A percentile compares a stretch with the other conserved stretches of the same genome.
phyloP scores from a whole-genome alignment of 371 early-diverging fungal genomes.

The Mucor irregularis region DNA sequence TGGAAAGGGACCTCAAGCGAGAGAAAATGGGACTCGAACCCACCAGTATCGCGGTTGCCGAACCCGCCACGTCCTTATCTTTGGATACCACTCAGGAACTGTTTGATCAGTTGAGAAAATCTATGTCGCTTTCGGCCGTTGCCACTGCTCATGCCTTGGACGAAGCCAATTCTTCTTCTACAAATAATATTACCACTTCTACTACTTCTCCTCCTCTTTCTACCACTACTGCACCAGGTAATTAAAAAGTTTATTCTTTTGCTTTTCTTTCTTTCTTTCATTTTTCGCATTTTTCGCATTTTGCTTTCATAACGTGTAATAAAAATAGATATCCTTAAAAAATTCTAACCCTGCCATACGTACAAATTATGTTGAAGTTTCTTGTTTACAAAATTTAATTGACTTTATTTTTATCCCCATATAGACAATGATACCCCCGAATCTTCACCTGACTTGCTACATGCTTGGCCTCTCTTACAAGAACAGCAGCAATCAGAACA shows the following conservation, averaged over 20 bases:
- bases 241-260: constrained; percentile 6
- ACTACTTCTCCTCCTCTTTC: background rate
- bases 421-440: constrained; percentile 8
- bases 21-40: constrained; percentile 84
- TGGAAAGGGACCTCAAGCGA: constrained; percentile 97
- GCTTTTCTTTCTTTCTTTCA: background rate
- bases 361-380: constrained; percentile 3
- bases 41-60: constrained; percentile 68
- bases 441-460: constrained; percentile 5
- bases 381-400: background rate
- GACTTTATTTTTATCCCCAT: background rate
- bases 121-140: constrained; percentile 29
- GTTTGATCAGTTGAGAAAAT: constrained; percentile 54
- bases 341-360: background rate
- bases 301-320: background rate
- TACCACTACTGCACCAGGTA: constrained; percentile 17
- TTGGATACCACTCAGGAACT: constrained; percentile 59
- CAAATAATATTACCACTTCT: background rate
- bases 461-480: background rate
- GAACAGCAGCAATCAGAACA: no score
- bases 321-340: no score
- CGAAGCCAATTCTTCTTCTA: background rate
- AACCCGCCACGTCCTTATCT: constrained; percentile 60
- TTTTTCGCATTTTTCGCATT: background rate
- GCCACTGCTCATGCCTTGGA: constrained; percentile 6